Percentiles rank a stretch among this genome's conserved stretches.
Evolutionary conservation across 2,329 filamentous ascomycete genomes (phyloP).

Genomic region (Ilyonectria mors-panacis): DNA sequence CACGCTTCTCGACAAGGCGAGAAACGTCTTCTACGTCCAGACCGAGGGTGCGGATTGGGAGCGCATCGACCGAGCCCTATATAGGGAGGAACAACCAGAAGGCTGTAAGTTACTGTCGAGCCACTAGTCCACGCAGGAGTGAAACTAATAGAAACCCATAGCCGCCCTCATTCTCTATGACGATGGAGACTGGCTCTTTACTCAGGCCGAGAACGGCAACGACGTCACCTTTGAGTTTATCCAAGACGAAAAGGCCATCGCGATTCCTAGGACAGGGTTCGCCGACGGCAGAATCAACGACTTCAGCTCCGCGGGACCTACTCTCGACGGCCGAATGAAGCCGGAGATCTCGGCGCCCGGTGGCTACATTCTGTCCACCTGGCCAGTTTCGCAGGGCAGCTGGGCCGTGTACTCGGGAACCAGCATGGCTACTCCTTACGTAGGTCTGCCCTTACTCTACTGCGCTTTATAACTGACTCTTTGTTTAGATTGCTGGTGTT

Average conservation of each 20-base stretch:
- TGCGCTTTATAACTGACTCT: not conserved
- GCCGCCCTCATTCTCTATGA: conserved; percentile 20
- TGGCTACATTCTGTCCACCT: conserved; percentile 6
- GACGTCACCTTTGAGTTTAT: conserved; percentile 17
- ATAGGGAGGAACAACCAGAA: not conserved
- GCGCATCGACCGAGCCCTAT: not conserved
- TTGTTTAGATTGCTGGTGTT: conserved; percentile 12
- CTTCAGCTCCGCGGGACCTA: conserved; percentile 27
- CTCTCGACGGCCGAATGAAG: conserved; percentile 27
- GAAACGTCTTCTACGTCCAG: not conserved
- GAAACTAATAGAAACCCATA: not conserved
- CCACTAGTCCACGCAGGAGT: not conserved
- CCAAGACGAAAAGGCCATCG: conserved; percentile 3
- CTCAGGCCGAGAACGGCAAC: conserved; percentile 18
- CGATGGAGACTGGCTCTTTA: conserved; percentile 24
- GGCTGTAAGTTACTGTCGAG: not conserved
- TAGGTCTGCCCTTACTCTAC: not conserved
- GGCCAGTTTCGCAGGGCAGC: not conserved
- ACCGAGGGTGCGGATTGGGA: conserved; percentile 1
- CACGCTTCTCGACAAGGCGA: not conserved
- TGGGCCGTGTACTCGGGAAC: conserved; percentile 20
- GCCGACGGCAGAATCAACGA: conserved; percentile 15
- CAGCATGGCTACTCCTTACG: conserved; percentile 29
- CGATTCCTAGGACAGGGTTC: not conserved
- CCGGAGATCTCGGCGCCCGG: conserved; percentile 26